Percentiles rank a stretch among this genome's conserved stretches.
phyloP scores from a whole-genome alignment of 1,284 basidiomycete species.

The Austropuccinia psidii region DNA sequence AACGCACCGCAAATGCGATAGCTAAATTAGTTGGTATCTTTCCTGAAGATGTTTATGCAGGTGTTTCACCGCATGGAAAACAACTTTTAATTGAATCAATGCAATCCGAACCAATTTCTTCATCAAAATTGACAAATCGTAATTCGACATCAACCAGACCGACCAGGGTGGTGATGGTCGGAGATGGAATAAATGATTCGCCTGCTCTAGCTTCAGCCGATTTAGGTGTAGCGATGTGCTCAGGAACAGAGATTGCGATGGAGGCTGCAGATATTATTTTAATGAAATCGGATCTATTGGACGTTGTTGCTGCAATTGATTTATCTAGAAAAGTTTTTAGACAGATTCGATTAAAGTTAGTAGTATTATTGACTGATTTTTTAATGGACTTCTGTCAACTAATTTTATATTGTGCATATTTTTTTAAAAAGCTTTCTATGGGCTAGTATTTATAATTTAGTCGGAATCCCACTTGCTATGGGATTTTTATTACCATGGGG shows the following conservation, averaged over 20 bases:
- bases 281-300: conserved; percentile 89
- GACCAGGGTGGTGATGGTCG: conserved; percentile 58
- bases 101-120: conserved; percentile 55
- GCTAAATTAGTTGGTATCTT: conserved; percentile 77
- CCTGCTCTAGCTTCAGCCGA: conserved; percentile 90
- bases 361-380: conserved; percentile 55
- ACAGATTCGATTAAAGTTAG: conserved; percentile 63
- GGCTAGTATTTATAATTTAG: conserved; percentile 64
- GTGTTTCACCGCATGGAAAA: conserved; percentile 87
- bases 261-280: conserved; percentile 97
- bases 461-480: conserved; percentile 98
- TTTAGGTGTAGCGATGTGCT: conserved; percentile 89
- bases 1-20: conserved; percentile 71
- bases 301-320: conserved; percentile 91
- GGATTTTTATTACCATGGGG: conserved; percentile 88
- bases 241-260: conserved; percentile 91
- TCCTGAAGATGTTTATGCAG: conserved; percentile 70
- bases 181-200: conserved; percentile 98
- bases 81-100: conserved; percentile 70
- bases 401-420: conserved; percentile 46
- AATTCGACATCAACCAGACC: conserved; percentile 36
- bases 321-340: conserved; percentile 80
- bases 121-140: too few species aligned
- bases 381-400: conserved; percentile 60
- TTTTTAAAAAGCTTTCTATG: conserved; percentile 37